These are phyloP conservation scores for Hypoxylon sp. DNA, from an alignment of 2,329 filamentous ascomycete species.

Conservation along the genomic window DNA sequence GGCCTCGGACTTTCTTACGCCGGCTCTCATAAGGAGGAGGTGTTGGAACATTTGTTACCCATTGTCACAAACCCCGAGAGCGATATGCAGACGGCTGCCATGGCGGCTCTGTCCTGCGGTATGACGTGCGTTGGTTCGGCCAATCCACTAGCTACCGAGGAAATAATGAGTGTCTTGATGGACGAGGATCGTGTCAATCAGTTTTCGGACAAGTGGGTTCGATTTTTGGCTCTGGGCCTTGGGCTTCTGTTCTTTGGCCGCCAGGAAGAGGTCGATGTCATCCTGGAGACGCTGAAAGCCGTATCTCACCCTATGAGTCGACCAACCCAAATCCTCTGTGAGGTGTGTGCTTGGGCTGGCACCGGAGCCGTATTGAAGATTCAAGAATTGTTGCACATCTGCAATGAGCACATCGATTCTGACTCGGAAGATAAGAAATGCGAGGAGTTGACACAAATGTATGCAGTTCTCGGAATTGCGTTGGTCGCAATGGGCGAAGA, in stretches of 20 bases:
- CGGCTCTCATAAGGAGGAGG: conserved; percentile 90
- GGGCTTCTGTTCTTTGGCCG: conserved; percentile 95
- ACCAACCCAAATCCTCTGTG: conserved; percentile 92
- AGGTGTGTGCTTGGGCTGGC: conserved; percentile 98
- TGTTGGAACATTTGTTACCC: conserved; percentile 88
- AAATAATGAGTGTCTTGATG: conserved; percentile 91
- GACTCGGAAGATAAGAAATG: conserved; percentile 95
- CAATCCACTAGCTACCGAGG: conserved; percentile 90
- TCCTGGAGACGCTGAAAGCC: conserved; percentile 95
- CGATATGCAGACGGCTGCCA: conserved; percentile 96
- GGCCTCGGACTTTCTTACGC: conserved; percentile 95
- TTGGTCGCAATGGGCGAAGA: conserved; percentile 99
- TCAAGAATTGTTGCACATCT: conserved; percentile 96
- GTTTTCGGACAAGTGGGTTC: conserved; percentile 97
- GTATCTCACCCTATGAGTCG: conserved; percentile 98
- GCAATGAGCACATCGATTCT: conserved; percentile 91
- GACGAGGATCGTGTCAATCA: conserved; percentile 93
- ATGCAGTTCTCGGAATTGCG: conserved; percentile 93
- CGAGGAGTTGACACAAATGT: conserved; percentile 94
- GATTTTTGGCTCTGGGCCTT: conserved; percentile 94
- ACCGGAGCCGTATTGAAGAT: conserved; percentile 98
- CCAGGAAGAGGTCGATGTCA: conserved; percentile 98
- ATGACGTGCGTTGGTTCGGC: conserved; percentile 94
- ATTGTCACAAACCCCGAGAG: conserved; percentile 87
- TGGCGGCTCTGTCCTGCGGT: conserved; percentile 92